Evolutionary conservation across 352 stramenopile species (phyloP), one percentile per base, ranked within the genome.

Genomic region (Pythium apleroticum): DNA sequence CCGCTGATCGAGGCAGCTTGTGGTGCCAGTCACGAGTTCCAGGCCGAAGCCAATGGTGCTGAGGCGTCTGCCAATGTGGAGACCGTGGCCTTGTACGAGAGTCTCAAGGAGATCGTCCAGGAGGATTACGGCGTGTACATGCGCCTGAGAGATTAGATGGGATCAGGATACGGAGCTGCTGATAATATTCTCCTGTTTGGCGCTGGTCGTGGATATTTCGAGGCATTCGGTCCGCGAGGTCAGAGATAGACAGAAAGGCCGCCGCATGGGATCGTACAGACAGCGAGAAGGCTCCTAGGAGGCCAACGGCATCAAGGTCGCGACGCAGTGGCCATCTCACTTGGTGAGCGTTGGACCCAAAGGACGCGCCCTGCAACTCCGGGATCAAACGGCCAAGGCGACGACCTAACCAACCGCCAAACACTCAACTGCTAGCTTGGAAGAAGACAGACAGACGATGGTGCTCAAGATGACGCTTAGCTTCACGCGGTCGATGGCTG

Each of bases 71-170:
- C 43, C n/a, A 27, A 22, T 22, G 20, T n/a, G 19, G 43, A 50
- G 54, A 3, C 15, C 7, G 14, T 20, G 1, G 58, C 52, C 17
- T 64, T 68, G 31, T 90, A 86, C 56, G 61, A 73, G 22, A 72
- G 69, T 1, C 63, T 90, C 10, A 88, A 89, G 39, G 71, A 78
- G 60, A 59, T 75, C 55, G 74, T 89, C 1, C 77, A 90, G 60
- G 77, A 80, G 22, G 72, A 72, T 37, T 89, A 75, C 46, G 74
- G 80, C 45, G 63, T 89, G 39, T 86, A 86, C 63, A 72, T 50
- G 50, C 62, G 56, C 19, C 0, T n/a, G 20, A 65, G 59, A 35
- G 52, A 60, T 25, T 71, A 65, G 52, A 60, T 48, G 22, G 24
- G 27, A 24, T 24, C 24, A 10, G 43, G 43, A 50, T 50, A 50